phyloP scores from a whole-genome alignment of 805 yeast species.

The Yarrowia alimentaria region DNA sequence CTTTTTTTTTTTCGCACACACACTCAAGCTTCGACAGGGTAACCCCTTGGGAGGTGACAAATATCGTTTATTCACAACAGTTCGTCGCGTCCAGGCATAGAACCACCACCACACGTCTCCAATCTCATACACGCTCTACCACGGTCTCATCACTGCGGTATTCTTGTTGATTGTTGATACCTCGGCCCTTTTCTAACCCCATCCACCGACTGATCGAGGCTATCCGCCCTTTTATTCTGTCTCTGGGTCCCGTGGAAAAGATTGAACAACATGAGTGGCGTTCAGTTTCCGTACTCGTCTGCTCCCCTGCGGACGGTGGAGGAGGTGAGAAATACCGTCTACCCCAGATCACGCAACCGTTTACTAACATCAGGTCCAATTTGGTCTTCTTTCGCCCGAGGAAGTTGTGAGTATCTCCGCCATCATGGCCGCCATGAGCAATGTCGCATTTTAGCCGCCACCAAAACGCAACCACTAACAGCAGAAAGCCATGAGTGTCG shows the following conservation, averaged over 20 bases:
- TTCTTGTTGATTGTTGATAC: conserved; percentile 3
- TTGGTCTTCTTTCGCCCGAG: conserved; percentile 96
- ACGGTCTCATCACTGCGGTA: conserved; percentile 10
- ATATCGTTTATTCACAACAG: conserved; percentile 17
- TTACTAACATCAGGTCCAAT: conserved; percentile 65
- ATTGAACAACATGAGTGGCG: conserved; percentile 41
- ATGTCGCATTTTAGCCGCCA: background rate
- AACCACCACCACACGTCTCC: conserved; percentile 7
- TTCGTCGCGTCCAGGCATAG: conserved; percentile 17
- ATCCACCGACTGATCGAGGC: conserved; percentile 15
- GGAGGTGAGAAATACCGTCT: conserved; percentile 53
- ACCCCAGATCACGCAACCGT: no score
- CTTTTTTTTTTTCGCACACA: no score
- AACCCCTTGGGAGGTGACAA: conserved; percentile 27
- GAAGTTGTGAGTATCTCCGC: conserved; percentile 59
- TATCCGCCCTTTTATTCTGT: conserved; percentile 5
- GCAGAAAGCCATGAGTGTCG: conserved; percentile 93
- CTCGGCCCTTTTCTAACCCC: background rate
- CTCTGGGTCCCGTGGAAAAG: conserved; percentile 18
- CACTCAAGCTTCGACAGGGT: no score
- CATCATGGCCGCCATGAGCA: background rate
- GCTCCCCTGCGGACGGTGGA: conserved; percentile 97
- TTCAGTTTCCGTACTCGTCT: conserved; percentile 85
- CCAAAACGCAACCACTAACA: conserved; percentile 2
- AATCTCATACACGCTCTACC: background rate